Base-by-base conservation (phyloP, 805 yeast species). In the Metschnikowia cerradonensis region DNA sequence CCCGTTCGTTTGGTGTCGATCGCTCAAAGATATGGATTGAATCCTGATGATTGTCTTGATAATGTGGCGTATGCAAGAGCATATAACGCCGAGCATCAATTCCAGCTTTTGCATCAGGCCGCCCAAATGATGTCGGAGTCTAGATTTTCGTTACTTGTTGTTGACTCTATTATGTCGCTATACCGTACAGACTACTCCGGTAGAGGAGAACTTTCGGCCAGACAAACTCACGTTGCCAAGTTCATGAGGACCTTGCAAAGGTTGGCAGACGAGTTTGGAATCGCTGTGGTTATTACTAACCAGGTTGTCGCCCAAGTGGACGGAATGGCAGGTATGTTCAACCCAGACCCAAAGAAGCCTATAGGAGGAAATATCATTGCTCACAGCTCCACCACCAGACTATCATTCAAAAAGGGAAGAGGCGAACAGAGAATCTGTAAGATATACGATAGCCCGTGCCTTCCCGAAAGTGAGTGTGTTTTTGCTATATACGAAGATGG, bases 271-370 rank as follows among this genome's bases (percentile, higher is more conserved):
- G 98, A 92, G 72, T 94, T 88, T 70, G 99, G 99, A 42, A 90
- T 94, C 51, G 99, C 98, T 0, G 96, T 92, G 8, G 90, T 94
- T 6, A 90, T 94, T 42, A 73, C 78, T 39, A 94, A 94, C 70
- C 99, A 94, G 69, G 99, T 94, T 20, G 97, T 90, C 6, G 97
- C 98, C 3, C 97, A 91, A 68, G 99, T 94, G 17, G 99, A 94
- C 64, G 94, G 92, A 1, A 95, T 95, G 62, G 82, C 82, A 39
- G 77, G 81, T 26, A 72, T 82, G 73, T 91, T 84, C 67, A 90
- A 91, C 60, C 96, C 97, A 1, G 99, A 94, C 67, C 97, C 98
- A 14, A 94, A 94, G 68, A 94, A 94, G 67, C 99, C 99, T 15
- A 92, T 94, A 59, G 99, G 99, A 54, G 99, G 99, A 61, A 92